Base-by-base conservation (phyloP, 805 yeast genomes). In the Wickerhamomyces tratensis region DNA sequence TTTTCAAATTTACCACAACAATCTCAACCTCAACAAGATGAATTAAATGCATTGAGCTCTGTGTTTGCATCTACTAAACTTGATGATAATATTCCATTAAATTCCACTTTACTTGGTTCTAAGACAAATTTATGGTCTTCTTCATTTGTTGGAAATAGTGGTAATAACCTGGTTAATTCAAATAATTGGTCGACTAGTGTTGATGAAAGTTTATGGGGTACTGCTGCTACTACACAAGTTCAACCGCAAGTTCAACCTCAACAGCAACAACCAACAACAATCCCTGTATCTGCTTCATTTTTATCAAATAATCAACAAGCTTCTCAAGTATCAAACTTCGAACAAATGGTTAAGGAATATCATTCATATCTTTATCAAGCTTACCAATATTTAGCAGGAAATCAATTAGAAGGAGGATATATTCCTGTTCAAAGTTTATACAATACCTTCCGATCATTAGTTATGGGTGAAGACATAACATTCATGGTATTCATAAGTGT, bases 301-400 rank as follows among this genome's bases (percentile, higher is more conserved):
- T 20, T 20, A 20, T 4, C 20, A 20, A 20, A 20, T 5, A 15
- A 20, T 9, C 38, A 11, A 36, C 13, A 27, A 7, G 15, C 13
- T 36, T 4, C 33, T 3, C 31, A 20, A 15, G 20, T 35, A 20
- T 8, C 34, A 3, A 31, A 41, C 13, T 10, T 37, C 27, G 41
- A 45, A 26, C 42, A 38, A 20, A 13, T 47, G 37, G 25, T 44
- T 7, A 40, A 36, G 29, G 40, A 40, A 6, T 46, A 42, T 27
- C 51, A 48, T 8, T n/a, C 33, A 11, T 43, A 43, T 13, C 44
- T 48, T 6, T 43, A 35, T 25, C 30, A 45, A 3, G 41, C 51
- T 7, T 48, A 44, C 31, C 29, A 39, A 20, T 37, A 43, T 26
- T 44, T 46, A 9, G 31, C 39, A 29, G 20, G 37, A 10, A 27